phyloP scores from a whole-genome alignment of 768 basidiomycete genomes.

The Lentinula raphanica region DNA sequence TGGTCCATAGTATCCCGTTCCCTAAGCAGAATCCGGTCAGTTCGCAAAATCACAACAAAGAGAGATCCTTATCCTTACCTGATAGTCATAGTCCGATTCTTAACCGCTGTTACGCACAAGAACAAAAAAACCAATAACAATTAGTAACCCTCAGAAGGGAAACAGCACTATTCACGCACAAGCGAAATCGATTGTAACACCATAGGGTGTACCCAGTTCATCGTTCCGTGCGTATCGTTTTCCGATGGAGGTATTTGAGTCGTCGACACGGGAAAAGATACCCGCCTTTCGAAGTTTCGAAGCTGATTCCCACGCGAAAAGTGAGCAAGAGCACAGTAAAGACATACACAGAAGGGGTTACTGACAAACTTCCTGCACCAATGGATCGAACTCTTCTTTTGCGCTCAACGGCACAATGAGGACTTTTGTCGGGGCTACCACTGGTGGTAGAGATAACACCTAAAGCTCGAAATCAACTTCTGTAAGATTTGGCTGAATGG shows the following conservation, averaged over 20 bases:
- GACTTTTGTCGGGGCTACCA: slow-evolving; percentile 94
- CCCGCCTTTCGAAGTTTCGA: slow-evolving; percentile 78
- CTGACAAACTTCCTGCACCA: slow-evolving; percentile 91
- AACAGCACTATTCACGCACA: slow-evolving; percentile 8
- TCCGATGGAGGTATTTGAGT: slow-evolving; percentile 79
- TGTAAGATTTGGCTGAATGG: slow-evolving; percentile 36
- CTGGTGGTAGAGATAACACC: slow-evolving; percentile 56
- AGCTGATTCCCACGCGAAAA: slow-evolving; percentile 52
- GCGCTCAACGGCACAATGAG: slow-evolving; percentile 80
- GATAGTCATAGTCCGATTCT: slow-evolving; percentile 91
- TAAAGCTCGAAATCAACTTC: slow-evolving; percentile 50
- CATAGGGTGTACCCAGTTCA: slow-evolving; percentile 96
- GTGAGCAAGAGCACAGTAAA: slow-evolving; percentile 72
- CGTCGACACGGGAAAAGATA: slow-evolving; percentile 83
- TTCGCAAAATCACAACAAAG: slow-evolving; percentile 18
- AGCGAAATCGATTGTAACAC: slow-evolving; percentile 51
- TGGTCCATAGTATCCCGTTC: slow-evolving; percentile 96
- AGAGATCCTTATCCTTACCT: slow-evolving; percentile 48
- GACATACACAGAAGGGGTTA: slow-evolving; percentile 74
- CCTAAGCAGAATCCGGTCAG: slow-evolving; percentile 49
- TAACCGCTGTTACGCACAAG: slow-evolving; percentile 53
- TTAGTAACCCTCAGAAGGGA: slow-evolving; percentile 6
- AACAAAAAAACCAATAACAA: not conserved
- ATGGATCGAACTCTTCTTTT: slow-evolving; percentile 76
- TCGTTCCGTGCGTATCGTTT: slow-evolving; percentile 98